phyloP scores from a whole-genome alignment of 306 rosid species.

The Medicago arabica region DNA sequence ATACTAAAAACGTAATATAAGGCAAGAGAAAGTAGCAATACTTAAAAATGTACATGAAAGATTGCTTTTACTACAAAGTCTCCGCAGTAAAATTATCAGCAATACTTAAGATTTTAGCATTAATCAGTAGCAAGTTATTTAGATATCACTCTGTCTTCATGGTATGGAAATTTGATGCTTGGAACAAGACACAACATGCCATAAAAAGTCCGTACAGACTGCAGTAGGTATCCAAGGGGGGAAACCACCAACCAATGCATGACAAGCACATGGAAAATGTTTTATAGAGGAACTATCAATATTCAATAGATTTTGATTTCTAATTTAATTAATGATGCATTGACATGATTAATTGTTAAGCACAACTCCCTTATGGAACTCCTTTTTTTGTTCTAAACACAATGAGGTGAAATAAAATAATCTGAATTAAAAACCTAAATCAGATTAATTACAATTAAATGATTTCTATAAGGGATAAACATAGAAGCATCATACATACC shows the following conservation, averaged over 20 bases:
- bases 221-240: conserved; percentile 14
- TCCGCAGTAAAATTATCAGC: conserved; percentile 18
- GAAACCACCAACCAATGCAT: conserved; percentile 31
- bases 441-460: conserved; percentile 21
- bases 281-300: neutral
- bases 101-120: conserved; percentile 29
- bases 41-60: conserved; percentile 20
- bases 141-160: conserved; percentile 26
- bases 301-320: conserved; percentile 29
- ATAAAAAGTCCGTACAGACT: conserved; percentile 20
- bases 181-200: conserved; percentile 17
- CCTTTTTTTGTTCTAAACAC: neutral
- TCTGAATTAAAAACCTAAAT: conserved; percentile 10
- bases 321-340: conserved; percentile 6
- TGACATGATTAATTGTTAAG: conserved; percentile 16
- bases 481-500: conserved; percentile 60
- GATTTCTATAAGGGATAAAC: conserved; percentile 18
- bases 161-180: neutral
- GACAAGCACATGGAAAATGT: conserved; percentile 6
- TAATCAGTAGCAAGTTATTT: conserved; percentile 19
- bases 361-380: neutral
- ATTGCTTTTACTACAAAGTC: conserved; percentile 19
- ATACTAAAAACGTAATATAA: neutral
- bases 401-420: conserved; percentile 12
- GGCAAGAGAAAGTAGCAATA: neutral